These are phyloP conservation scores for Tieghemiomyces parasiticus DNA, from an alignment of 192 early-diverging fungal species.

Conservation along the genomic window DNA sequence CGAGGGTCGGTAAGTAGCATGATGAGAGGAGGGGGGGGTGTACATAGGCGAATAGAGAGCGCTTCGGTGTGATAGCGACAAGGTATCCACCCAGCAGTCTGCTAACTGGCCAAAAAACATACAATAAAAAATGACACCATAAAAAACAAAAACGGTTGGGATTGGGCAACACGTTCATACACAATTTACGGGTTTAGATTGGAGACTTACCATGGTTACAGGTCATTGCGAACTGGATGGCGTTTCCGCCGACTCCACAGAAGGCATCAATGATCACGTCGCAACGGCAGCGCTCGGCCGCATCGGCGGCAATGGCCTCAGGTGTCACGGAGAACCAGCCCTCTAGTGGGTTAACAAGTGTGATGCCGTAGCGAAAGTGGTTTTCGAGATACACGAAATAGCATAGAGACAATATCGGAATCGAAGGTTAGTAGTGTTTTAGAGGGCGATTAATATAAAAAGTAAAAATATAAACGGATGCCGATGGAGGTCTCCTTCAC, in stretches of 20 bases:
- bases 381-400: too few species aligned
- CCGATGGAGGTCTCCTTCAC: not conserved
- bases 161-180: constrained; percentile 10
- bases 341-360: too few species aligned
- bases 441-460: not conserved
- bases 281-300: constrained; percentile 46
- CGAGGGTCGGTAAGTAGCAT: too few species aligned
- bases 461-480: not conserved
- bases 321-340: constrained; percentile 95
- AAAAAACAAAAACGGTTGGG: too few species aligned
- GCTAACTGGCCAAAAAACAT: too few species aligned
- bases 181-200: constrained; percentile 2
- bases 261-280: constrained; percentile 77
- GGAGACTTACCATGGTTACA: constrained; percentile 52
- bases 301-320: constrained; percentile 69
- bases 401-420: constrained; percentile 1
- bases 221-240: constrained; percentile 87
- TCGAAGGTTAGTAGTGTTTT: not conserved
- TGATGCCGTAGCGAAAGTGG: too few species aligned
- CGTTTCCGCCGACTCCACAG: constrained; percentile 91
- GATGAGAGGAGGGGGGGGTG: too few species aligned
- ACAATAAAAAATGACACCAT: too few species aligned
- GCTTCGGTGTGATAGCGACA: too few species aligned
- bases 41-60: too few species aligned
- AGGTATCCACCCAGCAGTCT: too few species aligned